Conservation (phyloP, 164 flowering plant species). For the Hamamelis virginiana region DNA sequence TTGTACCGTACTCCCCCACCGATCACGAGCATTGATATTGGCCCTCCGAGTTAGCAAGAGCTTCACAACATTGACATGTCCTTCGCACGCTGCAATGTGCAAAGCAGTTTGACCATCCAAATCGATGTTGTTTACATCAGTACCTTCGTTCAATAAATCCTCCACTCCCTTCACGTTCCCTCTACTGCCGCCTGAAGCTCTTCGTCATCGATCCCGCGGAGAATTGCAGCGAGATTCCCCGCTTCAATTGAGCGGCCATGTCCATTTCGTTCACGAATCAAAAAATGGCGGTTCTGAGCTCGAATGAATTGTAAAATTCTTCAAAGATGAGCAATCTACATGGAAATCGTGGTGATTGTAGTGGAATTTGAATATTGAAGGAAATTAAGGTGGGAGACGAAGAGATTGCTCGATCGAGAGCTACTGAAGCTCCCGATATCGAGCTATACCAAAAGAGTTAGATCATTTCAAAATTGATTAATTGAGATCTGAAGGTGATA, state of each 20-base stretch:
- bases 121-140: conserved; percentile 87
- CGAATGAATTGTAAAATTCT: not conserved
- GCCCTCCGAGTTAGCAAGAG: conserved; percentile 63
- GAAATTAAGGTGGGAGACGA: not conserved
- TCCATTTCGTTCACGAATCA: conserved; percentile 31
- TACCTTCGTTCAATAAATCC: conserved; percentile 71
- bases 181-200: conserved; percentile 39
- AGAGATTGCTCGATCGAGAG: conserved; percentile 12
- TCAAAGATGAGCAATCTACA: not conserved
- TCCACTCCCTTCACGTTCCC: conserved; percentile 72
- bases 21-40: conserved; percentile 89
- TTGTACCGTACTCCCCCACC: conserved; percentile 97
- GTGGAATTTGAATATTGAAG: too few species aligned
- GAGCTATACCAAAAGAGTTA: not conserved
- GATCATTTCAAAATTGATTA: not conserved
- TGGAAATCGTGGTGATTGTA: too few species aligned
- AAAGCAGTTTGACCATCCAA: conserved; percentile 88
- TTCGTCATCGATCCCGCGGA: conserved; percentile 73
- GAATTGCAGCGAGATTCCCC: conserved; percentile 89
- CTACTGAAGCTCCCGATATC: conserved; percentile 14
- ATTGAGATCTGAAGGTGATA: not conserved
- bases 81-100: conserved; percentile 94
- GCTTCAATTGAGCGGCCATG: conserved; percentile 60
- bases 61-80: conserved; percentile 70
- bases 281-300: too few species aligned